These are phyloP conservation scores for Penicillium capsulatum DNA, from an alignment of 2,329 filamentous ascomycete genomes.

Conservation along the genomic window DNA sequence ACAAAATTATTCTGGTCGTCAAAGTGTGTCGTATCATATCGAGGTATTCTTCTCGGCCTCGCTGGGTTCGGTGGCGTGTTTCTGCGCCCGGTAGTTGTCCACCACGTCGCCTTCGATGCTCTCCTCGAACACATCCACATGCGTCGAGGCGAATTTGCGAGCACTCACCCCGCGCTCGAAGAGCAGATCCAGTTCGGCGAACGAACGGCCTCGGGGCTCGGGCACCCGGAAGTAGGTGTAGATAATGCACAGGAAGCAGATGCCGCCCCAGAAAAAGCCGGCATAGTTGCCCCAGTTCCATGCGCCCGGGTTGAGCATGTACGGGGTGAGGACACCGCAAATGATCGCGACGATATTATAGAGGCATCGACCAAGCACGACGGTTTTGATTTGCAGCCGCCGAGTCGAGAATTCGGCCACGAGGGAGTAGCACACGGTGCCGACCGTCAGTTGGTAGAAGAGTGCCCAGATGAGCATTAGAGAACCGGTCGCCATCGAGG, in stretches of 20 bases:
- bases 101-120: constrained; percentile 28
- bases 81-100: constrained; percentile 36
- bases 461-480: constrained; percentile 83
- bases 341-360: constrained; percentile 81
- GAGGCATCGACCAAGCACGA: constrained; percentile 76
- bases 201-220: constrained; percentile 73
- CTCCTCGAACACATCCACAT: constrained; percentile 54
- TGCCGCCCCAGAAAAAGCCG: constrained; percentile 82
- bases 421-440: constrained; percentile 84
- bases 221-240: constrained; percentile 80
- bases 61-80: constrained; percentile 50
- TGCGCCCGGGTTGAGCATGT: constrained; percentile 82
- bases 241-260: constrained; percentile 74
- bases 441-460: constrained; percentile 80
- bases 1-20: constrained; percentile 11
- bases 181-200: constrained; percentile 79
- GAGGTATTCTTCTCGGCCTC: constrained; percentile 50
- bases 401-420: constrained; percentile 80
- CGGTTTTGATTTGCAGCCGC: constrained; percentile 83
- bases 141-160: constrained; percentile 63
- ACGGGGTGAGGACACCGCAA: constrained; percentile 76
- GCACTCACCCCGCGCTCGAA: constrained; percentile 71
- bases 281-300: constrained; percentile 88
- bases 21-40: constrained; percentile 19
- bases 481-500: constrained; percentile 71